Base-by-base conservation (phyloP, 257 asterid species). In the Leonotis leonurus region DNA sequence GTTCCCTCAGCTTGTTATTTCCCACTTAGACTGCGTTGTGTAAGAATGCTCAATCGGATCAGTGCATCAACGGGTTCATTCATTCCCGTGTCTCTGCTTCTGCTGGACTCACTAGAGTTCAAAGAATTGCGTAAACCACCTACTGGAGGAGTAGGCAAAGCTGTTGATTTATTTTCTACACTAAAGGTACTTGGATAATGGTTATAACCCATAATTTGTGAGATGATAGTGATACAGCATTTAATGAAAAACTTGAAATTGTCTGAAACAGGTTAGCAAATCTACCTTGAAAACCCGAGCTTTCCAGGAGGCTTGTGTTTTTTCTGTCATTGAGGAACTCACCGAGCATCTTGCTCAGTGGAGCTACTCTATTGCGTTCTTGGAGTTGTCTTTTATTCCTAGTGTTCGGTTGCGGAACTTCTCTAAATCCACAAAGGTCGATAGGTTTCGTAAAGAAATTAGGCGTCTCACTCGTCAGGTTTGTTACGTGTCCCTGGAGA, bases 271-370 rank as follows among this genome's bases (percentile, higher is more conserved):
- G 97, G 96, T 87, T 58, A 83, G 89, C 75, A 89, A 93, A 73
- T 40, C 89, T 14, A 72, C 81, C 21, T 65, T 93, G 81, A 87
- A 89, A 73, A 87, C 99, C 18, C 77, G 93, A 67, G 82, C 96
- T 67, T 93, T 82, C 75, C 99, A 93, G 75, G 97, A 89, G 84
- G 84, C 85, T 10, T 93, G 96, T 76, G 91, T 93, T 71, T 85
- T 69, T 39, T 77, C 95, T 61, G 90, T 93, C 74, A 83, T 85
- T 67, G 96, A 93, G 74, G 94, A 84, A 77, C 85, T 93, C 53
- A 66, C 90, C 0, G 97, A 89, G 78, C 97, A 93, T 82, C 86
- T 93, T 69, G 78, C 94, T 70, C 89, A 79, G 68, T 93, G 96
- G 97, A 93, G 99, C 75, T 83, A 76, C 66, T 93, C 95, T 54